Evolutionary conservation across 108 stramenopile genomes (phyloP), one percentile per base, ranked within the genome.

Genomic region (Cyclotella choctawhatcheeana): DNA sequence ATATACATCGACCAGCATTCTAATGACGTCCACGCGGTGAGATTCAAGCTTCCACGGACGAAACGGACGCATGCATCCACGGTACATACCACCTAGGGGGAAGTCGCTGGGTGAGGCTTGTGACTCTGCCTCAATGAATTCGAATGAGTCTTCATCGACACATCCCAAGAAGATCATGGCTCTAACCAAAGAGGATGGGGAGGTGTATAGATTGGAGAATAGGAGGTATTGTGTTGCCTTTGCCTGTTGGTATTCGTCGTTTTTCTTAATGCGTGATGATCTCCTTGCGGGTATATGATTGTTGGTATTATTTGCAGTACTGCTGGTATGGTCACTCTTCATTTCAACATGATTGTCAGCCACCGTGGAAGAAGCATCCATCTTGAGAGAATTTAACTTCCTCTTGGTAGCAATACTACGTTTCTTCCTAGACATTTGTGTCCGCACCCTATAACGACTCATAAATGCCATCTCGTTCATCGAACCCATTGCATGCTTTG

Each of bases 131-230:
- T 52, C 32, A 34, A 67, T 25, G 17, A 67, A 53, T n/a, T 53
- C n/a, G 14, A 34, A 0, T 4, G 64, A 45, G 47, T 67, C 65
- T 52, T 67, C 65, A 14, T 67, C 65, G 27, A 67, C 29, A 21
- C 47, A 50, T 32, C 65, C 65, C 20, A 67, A 7, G 20, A 50
- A 53, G 51, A 67, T 67, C 51, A 67, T 67, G 1, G 65, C 65
- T n/a, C 65, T 37, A 20, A 67, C 45, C 44, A 67, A 24, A 5
- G 44, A 47, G n/a, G 65, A 67, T 4, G 65, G 33, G 5, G 65
- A 35, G 33, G 47, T 20, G 33, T 67, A 67, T 20, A 67, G 26
- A 20, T 67, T 53, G 7, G 51, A 47, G 24, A 47, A 47, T 8
- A 47, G 44, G 25, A 25, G 44, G 45, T 61, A 40, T 56, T 56